These are phyloP conservation scores for Colletotrichum lini DNA, from an alignment of 2,329 filamentous ascomycete genomes.

Conservation along the genomic window DNA sequence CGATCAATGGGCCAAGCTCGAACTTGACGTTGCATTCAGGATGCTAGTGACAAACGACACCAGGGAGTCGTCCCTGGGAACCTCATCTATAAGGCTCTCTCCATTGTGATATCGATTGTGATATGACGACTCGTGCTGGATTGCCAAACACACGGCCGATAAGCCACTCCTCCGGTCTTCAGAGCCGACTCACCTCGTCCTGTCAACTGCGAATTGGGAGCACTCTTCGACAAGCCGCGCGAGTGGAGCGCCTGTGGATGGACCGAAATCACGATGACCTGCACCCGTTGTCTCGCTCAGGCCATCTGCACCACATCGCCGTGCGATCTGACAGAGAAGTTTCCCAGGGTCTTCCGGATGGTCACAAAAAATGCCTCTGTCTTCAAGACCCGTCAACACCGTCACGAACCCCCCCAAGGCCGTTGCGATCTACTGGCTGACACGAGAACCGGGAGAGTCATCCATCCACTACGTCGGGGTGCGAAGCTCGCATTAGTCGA, in stretches of 20 bases:
- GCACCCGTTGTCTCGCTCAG: constrained; percentile 38
- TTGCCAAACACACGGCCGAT: constrained; percentile 36
- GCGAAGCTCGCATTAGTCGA: constrained; percentile 40
- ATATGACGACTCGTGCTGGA: constrained; percentile 36
- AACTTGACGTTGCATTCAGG: constrained; percentile 31
- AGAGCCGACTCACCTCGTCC: constrained; percentile 8
- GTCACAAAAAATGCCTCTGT: background rate
- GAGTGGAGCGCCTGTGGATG: constrained; percentile 31
- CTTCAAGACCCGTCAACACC: constrained; percentile 12
- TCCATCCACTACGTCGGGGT: constrained; percentile 32
- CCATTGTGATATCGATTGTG: constrained; percentile 32
- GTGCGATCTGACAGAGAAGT: constrained; percentile 32
- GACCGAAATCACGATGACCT: constrained; percentile 40
- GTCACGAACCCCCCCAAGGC: background rate
- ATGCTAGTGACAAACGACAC: constrained; percentile 17
- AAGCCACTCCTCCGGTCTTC: constrained; percentile 13
- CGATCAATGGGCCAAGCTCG: constrained; percentile 12
- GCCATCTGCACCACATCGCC: constrained; percentile 37
- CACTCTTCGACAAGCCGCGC: constrained; percentile 29
- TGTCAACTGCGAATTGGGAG: constrained; percentile 19
- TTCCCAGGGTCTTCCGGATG: constrained; percentile 12
- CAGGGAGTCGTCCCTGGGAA: background rate
- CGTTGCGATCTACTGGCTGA: constrained; percentile 25
- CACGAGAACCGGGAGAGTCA: constrained; percentile 28
- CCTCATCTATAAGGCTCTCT: constrained; percentile 10